Percentiles rank a stretch among this genome's conserved stretches.
Conservation (phyloP, 192 early-diverging fungal genomes). For the Dissophora globulifera region DNA sequence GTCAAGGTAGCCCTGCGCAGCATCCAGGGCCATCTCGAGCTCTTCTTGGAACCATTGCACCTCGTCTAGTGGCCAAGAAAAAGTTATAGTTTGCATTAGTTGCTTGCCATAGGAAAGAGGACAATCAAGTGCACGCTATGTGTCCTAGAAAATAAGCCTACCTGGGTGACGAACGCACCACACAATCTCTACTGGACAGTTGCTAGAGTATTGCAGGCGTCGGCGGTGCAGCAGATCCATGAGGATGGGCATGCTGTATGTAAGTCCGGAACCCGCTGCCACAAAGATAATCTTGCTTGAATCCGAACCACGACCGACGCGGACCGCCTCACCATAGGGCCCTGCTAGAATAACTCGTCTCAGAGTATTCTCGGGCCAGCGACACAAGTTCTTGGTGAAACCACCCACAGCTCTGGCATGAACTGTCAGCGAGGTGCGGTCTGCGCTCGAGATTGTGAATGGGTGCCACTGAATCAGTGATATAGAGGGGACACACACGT, state of each 20-base stretch:
- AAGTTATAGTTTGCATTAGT: neutral
- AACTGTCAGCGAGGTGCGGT: conserved; percentile 26
- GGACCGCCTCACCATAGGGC: conserved; percentile 50
- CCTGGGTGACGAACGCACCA: conserved; percentile 53
- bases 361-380: conserved; percentile 48
- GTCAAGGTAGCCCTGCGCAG: conserved; percentile 29
- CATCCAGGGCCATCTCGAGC: conserved; percentile 31
- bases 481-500: conserved; percentile 59
- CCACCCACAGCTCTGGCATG: conserved; percentile 57
- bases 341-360: conserved; percentile 54
- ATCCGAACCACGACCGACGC: conserved; percentile 15
- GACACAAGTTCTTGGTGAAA: conserved; percentile 52
- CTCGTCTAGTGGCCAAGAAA: conserved; percentile 18
- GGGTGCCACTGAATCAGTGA: conserved; percentile 67
- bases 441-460: conserved; percentile 58
- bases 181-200: conserved; percentile 12
- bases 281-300: conserved; percentile 41
- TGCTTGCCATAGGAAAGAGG: neutral
- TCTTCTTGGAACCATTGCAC: conserved; percentile 51
- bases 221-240: conserved; percentile 30
- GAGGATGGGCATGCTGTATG: conserved; percentile 56
- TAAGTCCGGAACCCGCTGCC: conserved; percentile 58
- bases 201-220: neutral
- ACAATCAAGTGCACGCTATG: neutral
- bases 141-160: conserved; percentile 3